These are phyloP conservation scores for Trichothecium sympodiale DNA, from an alignment of 2,329 filamentous ascomycete genomes.

Conservation along the genomic window DNA sequence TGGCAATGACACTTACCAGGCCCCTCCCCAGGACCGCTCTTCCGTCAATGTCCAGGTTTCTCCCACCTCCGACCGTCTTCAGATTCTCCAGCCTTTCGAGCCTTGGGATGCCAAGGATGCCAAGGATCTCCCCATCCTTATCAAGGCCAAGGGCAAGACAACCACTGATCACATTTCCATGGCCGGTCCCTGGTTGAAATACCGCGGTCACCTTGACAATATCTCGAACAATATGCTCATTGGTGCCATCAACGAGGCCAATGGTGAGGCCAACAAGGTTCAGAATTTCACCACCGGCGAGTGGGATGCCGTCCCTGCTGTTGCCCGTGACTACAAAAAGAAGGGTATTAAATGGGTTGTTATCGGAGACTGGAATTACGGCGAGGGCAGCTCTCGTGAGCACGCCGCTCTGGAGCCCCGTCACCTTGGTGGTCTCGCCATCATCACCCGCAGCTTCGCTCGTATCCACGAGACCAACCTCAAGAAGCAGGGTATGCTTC, in stretches of 20 bases:
- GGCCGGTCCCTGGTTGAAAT: slow-evolving; percentile 96
- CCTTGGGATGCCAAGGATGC: slow-evolving; percentile 91
- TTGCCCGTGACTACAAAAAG: slow-evolving; percentile 96
- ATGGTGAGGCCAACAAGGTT: slow-evolving; percentile 95
- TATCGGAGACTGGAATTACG: slow-evolving; percentile 99
- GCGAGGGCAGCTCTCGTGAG: slow-evolving; percentile 94
- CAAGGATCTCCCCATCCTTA: slow-evolving; percentile 73
- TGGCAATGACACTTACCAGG: slow-evolving; percentile 90
- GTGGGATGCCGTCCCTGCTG: slow-evolving; percentile 80
- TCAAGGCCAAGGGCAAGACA: slow-evolving; percentile 94
- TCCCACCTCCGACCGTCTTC: slow-evolving; percentile 85
- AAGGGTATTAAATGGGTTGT: slow-evolving; percentile 96
- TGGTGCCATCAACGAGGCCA: slow-evolving; percentile 90
- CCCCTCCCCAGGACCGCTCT: slow-evolving; percentile 70
- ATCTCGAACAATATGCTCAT: slow-evolving; percentile 99
- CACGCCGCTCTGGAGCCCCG: slow-evolving; percentile 96
- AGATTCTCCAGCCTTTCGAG: slow-evolving; percentile 77
- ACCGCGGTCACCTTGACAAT: slow-evolving; percentile 97
- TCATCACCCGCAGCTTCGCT: slow-evolving; percentile 91
- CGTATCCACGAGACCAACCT: slow-evolving; percentile 99
- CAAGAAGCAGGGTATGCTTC: slow-evolving; percentile 99
- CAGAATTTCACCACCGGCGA: slow-evolving; percentile 80
- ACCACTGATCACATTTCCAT: slow-evolving; percentile 97
- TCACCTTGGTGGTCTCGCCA: slow-evolving; percentile 91
- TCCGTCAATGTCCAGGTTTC: slow-evolving; percentile 71